Percentiles rank a stretch among this genome's conserved stretches.
These are phyloP conservation scores for Brassica incana DNA, from an alignment of 345 rosid genomes.

Conservation along the genomic window DNA sequence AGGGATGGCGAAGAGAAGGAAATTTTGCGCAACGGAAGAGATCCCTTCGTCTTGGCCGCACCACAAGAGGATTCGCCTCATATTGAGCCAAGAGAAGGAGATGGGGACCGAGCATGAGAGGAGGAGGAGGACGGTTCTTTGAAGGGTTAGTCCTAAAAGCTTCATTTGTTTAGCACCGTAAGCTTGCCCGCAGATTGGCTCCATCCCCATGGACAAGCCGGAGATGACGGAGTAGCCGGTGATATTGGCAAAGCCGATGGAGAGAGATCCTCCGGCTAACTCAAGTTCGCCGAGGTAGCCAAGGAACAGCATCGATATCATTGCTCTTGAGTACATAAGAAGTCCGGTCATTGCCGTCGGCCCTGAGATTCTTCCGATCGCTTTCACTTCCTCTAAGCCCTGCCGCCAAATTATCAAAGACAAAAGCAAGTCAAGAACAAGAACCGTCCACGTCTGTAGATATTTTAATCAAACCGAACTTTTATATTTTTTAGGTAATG, in stretches of 20 bases:
- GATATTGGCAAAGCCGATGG: constrained; percentile 94
- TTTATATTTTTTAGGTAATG: background rate
- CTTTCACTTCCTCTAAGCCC: constrained; percentile 81
- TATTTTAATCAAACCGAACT: constrained; percentile 12
- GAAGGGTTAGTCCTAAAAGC: constrained; percentile 87
- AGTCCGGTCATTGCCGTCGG: constrained; percentile 85
- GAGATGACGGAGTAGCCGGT: constrained; percentile 97
- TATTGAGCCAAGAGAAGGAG: constrained; percentile 79
- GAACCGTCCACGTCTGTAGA: constrained; percentile 27
- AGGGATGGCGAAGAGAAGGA: constrained; percentile 76
- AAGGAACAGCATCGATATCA: constrained; percentile 97
- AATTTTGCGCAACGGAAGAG: constrained; percentile 71
- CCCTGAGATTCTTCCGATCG: constrained; percentile 84
- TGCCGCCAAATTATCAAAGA: constrained; percentile 37
- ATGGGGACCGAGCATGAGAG: constrained; percentile 81
- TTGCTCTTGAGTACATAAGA: constrained; percentile 80
- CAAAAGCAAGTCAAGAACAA: constrained; percentile 13
- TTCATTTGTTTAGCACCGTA: constrained; percentile 91
- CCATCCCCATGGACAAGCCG: constrained; percentile 99
- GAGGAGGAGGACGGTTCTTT: constrained; percentile 90
- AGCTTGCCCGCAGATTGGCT: constrained; percentile 98
- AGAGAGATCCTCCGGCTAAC: constrained; percentile 93
- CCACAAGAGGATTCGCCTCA: constrained; percentile 68
- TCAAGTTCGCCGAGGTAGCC: constrained; percentile 96
- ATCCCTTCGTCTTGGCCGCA: constrained; percentile 83